A percentile compares a stretch with the other conserved stretches of the same genome.
phyloP scores from a whole-genome alignment of 768 basidiomycete species.

The Boletus reticulatus region DNA sequence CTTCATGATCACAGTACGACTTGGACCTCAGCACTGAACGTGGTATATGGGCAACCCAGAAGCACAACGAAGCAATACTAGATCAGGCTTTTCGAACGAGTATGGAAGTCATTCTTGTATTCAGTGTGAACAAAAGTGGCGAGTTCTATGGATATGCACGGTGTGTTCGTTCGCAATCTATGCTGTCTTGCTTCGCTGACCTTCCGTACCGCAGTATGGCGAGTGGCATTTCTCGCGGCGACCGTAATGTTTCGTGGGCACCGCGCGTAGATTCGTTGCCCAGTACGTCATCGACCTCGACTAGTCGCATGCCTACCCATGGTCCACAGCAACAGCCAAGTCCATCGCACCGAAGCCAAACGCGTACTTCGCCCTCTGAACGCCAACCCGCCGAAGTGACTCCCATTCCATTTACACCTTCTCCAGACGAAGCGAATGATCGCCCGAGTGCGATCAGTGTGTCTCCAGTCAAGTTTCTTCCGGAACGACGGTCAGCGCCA shows the following conservation, averaged over 20 bases:
- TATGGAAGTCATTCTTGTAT: slow-evolving; percentile 84
- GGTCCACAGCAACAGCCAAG: slow-evolving; percentile 14
- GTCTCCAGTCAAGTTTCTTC: background rate
- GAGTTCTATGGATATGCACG: slow-evolving; percentile 93
- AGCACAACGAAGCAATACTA: slow-evolving; percentile 86
- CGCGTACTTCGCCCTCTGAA: slow-evolving; percentile 39
- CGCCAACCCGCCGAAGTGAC: slow-evolving; percentile 42
- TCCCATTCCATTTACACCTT: slow-evolving; percentile 31
- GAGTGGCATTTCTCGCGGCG: slow-evolving; percentile 54
- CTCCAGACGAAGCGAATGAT: background rate
- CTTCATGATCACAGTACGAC: slow-evolving; percentile 52
- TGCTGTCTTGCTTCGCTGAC: slow-evolving; percentile 1
- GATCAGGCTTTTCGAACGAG: slow-evolving; percentile 94
- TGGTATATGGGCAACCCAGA: slow-evolving; percentile 90
- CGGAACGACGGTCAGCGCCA: slow-evolving; percentile 46
- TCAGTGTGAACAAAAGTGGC: slow-evolving; percentile 91
- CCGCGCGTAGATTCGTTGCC: slow-evolving; percentile 36
- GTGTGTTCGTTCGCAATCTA: slow-evolving; percentile 37
- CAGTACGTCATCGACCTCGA: slow-evolving; percentile 28
- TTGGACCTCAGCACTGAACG: slow-evolving; percentile 75
- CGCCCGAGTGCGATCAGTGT: background rate
- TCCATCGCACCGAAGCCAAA: slow-evolving; percentile 3
- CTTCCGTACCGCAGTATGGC: slow-evolving; percentile 48
- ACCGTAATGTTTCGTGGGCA: slow-evolving; percentile 58
- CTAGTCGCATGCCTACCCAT: slow-evolving; percentile 9